A percentile compares a stretch with the other conserved stretches of the same genome.
Conservation (phyloP, 345 rosid species). For the Cardamine chenopodiifolia region DNA sequence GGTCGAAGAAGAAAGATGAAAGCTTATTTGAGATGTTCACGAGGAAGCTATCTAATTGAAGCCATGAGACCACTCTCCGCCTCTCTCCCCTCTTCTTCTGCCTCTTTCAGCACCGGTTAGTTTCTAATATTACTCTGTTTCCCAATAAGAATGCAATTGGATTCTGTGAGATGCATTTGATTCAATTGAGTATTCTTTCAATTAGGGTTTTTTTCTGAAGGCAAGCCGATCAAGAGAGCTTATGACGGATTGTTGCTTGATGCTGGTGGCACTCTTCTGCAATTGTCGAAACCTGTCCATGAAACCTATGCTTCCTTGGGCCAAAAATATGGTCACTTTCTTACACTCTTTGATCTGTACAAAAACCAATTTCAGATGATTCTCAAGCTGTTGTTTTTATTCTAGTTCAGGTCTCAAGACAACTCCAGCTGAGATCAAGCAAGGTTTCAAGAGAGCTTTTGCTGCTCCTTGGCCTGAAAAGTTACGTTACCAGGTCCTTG, state of each 20-base stretch:
- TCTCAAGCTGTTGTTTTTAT: background rate
- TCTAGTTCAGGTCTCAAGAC: slow-evolving; percentile 57
- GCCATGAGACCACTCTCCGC: slow-evolving; percentile 48
- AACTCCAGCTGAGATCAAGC: slow-evolving; percentile 69
- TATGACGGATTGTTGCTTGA: slow-evolving; percentile 82
- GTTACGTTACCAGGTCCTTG: slow-evolving; percentile 77
- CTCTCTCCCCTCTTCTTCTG: slow-evolving; percentile 43
- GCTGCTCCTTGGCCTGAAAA: slow-evolving; percentile 81
- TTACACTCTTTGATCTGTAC: slow-evolving; percentile 5
- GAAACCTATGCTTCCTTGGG: slow-evolving; percentile 81
- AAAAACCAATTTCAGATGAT: background rate
- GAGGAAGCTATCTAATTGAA: slow-evolving; percentile 48
- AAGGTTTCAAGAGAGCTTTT: slow-evolving; percentile 84
- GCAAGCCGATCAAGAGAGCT: slow-evolving; percentile 49
- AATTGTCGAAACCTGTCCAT: slow-evolving; percentile 70
- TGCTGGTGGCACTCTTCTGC: slow-evolving; percentile 93
- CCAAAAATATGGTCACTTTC: slow-evolving; percentile 67
- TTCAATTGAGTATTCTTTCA: too few species aligned
- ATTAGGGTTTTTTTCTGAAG: slow-evolving; percentile 35
- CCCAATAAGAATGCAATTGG: too few species aligned
- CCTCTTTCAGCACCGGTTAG: slow-evolving; percentile 51
- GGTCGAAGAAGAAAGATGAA: slow-evolving; percentile 48
- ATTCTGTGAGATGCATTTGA: slow-evolving; percentile 18
- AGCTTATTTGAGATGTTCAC: slow-evolving; percentile 57
- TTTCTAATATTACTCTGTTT: slow-evolving; percentile 14